phyloP scores from a whole-genome alignment of 768 basidiomycete genomes.

The Suillus occidentalis region DNA sequence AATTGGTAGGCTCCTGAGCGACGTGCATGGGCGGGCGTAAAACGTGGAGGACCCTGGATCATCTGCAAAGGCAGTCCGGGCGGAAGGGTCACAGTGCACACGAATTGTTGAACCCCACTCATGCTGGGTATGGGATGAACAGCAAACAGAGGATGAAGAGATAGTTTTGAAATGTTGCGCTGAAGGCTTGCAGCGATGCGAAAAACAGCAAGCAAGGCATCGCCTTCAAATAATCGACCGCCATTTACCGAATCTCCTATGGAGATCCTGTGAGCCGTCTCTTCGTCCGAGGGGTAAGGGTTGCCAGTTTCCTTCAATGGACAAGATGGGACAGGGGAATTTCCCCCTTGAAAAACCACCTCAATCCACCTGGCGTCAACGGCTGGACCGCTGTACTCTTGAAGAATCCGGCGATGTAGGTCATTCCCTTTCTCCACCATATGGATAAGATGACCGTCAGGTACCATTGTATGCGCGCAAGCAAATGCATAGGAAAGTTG shows the following conservation, averaged over 20 bases:
- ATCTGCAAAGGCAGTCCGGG: constrained; percentile 41
- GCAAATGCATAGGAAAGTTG: constrained; percentile 59
- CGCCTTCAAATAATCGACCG: constrained; percentile 54
- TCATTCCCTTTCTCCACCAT: constrained; percentile 63
- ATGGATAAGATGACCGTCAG: constrained; percentile 56
- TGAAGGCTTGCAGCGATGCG: constrained; percentile 41
- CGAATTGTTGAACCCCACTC: constrained; percentile 30
- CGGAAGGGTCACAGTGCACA: constrained; percentile 52
- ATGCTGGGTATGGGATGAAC: constrained; percentile 16
- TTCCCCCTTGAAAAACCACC: constrained; percentile 35
- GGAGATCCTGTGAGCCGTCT: constrained; percentile 32
- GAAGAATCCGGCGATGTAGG: constrained; percentile 52
- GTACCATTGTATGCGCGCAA: constrained; percentile 46
- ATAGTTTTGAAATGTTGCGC: constrained; percentile 4
- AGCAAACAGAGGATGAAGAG: constrained; percentile 20
- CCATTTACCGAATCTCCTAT: constrained; percentile 66
- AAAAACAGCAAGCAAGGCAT: constrained; percentile 58
- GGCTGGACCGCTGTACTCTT: constrained; percentile 40
- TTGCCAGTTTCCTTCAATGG: constrained; percentile 40
- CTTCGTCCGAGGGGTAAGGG: constrained; percentile 50
- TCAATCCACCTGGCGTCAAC: constrained; percentile 53
- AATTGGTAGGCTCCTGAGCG: constrained; percentile 58
- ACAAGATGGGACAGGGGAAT: constrained; percentile 43
- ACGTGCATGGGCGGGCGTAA: constrained; percentile 52
- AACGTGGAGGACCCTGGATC: constrained; percentile 46